Evolutionary conservation across 2,329 filamentous ascomycete species (phyloP).

Genomic region (Botrytis porri): DNA sequence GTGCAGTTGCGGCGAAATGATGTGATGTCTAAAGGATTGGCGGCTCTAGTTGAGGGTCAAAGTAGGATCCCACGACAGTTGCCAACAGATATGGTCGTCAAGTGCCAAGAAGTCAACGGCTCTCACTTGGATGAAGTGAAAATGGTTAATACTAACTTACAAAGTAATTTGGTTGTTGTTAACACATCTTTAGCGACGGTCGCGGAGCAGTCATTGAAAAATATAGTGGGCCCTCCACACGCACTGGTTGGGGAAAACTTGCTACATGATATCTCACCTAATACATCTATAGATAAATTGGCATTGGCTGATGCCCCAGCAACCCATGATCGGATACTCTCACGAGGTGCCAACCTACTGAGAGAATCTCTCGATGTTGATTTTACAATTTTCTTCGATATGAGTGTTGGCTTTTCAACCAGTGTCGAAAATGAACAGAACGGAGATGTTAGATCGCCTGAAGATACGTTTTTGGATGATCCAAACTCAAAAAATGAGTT

Average conservation of each 20-base stretch:
- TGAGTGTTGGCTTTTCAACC: conserved; percentile 15
- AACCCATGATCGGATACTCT: conserved; percentile 18
- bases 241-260: not conserved
- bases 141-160: not conserved
- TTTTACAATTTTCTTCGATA: conserved; percentile 25
- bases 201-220: conserved; percentile 13
- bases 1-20: conserved; percentile 50
- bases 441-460: not conserved
- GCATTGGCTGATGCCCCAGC: not conserved
- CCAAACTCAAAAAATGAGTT: not conserved
- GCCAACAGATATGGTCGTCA: not conserved
- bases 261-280: not conserved
- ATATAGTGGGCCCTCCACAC: not conserved
- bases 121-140: not conserved
- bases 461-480: not conserved
- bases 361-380: conserved; percentile 26
- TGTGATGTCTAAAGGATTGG: conserved; percentile 51
- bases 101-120: not conserved
- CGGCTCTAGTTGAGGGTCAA: conserved; percentile 48
- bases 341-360: conserved; percentile 22
- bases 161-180: not conserved
- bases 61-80: conserved; percentile 13
- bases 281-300: not conserved
- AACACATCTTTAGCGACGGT: conserved; percentile 1
- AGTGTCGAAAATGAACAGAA: not conserved